Evolutionary conservation across 345 rosid genomes (phyloP).

Genomic region (Raphanus raphanistrum): DNA sequence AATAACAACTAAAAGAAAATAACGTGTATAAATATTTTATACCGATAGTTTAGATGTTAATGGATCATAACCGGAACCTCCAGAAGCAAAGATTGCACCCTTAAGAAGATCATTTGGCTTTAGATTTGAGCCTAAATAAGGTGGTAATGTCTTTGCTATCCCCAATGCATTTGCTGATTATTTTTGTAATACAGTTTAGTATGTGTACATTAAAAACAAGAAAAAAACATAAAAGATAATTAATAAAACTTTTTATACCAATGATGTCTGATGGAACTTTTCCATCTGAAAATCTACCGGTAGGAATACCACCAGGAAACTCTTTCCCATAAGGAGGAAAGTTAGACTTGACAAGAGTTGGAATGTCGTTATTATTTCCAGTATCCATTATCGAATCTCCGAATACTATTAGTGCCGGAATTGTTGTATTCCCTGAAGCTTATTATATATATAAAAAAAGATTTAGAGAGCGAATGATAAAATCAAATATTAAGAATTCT

Average conservation of each 20-base stretch:
- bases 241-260: slow-evolving; percentile 1
- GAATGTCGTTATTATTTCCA: slow-evolving; percentile 30
- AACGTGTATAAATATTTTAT: not conserved
- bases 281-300: slow-evolving; percentile 37
- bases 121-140: slow-evolving; percentile 22
- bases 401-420: slow-evolving; percentile 35
- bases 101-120: slow-evolving; percentile 29
- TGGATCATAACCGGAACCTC: slow-evolving; percentile 39
- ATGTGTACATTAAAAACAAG: not conserved
- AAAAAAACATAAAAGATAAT: not conserved
- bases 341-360: slow-evolving; percentile 18
- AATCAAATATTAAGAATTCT: not conserved
- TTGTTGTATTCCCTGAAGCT: not conserved
- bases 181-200: not conserved
- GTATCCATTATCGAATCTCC: slow-evolving; percentile 42
- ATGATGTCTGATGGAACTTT: slow-evolving; percentile 34
- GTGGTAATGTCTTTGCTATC: slow-evolving; percentile 33
- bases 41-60: slow-evolving; percentile 32
- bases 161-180: slow-evolving; percentile 26
- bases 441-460: not conserved
- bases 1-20: not conserved
- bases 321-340: slow-evolving; percentile 30
- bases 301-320: slow-evolving; percentile 22
- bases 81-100: slow-evolving; percentile 35
- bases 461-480: not conserved